Percentiles rank a stretch among this genome's conserved stretches.
phyloP scores from a whole-genome alignment of 139 green algal genomes.

The Volvox reticuliferus region DNA sequence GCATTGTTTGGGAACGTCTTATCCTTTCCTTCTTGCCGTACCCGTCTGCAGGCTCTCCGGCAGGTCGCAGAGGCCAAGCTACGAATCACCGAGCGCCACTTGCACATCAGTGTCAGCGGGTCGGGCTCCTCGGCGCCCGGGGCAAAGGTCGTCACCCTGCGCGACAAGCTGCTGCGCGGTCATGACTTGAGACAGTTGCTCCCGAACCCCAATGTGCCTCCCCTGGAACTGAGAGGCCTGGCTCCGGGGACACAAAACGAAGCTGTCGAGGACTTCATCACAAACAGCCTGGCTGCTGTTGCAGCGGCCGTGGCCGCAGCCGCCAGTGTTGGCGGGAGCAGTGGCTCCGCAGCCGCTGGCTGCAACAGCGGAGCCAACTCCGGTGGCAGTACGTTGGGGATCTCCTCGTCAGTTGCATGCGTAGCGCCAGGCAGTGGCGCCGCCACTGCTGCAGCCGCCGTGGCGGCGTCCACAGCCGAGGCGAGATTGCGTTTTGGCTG shows the following conservation, averaged over 20 bases:
- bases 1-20: too few species aligned
- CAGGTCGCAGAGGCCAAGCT: constrained; percentile 50
- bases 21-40: constrained; percentile 2
- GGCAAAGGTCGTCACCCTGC: neutral
- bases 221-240: neutral
- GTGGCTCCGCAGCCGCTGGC: neutral
- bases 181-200: constrained; percentile 40
- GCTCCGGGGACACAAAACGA: neutral
- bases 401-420: neutral
- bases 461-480: neutral
- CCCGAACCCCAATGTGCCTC: neutral
- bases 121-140: neutral
- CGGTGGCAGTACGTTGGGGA: neutral
- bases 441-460: neutral
- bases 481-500: neutral
- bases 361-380: neutral
- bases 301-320: neutral
- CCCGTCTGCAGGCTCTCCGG: constrained; percentile 33
- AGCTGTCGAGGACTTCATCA: constrained; percentile 14
- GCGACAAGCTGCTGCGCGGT: constrained; percentile 45
- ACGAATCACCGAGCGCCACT: constrained; percentile 40
- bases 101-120: neutral
- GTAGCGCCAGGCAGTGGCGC: neutral
- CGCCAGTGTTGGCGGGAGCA: neutral
- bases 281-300: neutral